phyloP scores from a whole-genome alignment of 129 eudicot genomes.

The Artemisia annua region DNA sequence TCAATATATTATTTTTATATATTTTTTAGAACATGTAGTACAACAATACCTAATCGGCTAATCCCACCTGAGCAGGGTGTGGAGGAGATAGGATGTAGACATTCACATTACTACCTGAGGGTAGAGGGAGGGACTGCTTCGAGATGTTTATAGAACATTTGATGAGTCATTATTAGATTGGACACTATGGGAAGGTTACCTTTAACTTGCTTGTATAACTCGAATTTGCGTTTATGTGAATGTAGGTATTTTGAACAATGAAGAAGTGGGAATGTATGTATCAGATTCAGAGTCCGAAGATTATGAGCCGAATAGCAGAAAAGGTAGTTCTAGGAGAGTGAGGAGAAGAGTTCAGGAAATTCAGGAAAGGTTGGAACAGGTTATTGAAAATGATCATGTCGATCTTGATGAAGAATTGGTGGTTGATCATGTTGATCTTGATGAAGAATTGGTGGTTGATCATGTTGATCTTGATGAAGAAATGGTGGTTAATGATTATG shows the following conservation, averaged over 20 bases:
- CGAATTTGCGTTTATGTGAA: conserved; percentile 10
- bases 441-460: neutral
- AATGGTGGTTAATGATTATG: neutral
- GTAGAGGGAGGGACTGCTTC: neutral
- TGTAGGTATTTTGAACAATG: conserved; percentile 29
- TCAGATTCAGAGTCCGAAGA: conserved; percentile 24
- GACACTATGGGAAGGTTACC: too few relatives aligned
- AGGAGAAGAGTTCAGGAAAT: neutral
- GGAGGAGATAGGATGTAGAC: neutral
- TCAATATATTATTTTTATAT: too few relatives aligned
- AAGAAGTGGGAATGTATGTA: neutral
- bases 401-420: conserved; percentile 6
- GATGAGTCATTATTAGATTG: too few relatives aligned
- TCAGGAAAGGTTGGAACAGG: conserved; percentile 16
- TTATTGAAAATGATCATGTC: conserved; percentile 9
- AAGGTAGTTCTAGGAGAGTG: conserved; percentile 16
- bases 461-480: neutral
- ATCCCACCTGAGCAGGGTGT: neutral
- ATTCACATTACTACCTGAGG: too few relatives aligned
- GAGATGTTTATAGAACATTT: neutral
- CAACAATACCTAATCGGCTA: too few relatives aligned
- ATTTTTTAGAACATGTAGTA: too few relatives aligned
- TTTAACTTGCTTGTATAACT: neutral
- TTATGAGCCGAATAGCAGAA: conserved; percentile 31
- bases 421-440: neutral